Conservation (phyloP, 441 rosid genomes). For the Adansonia grandidieri region DNA sequence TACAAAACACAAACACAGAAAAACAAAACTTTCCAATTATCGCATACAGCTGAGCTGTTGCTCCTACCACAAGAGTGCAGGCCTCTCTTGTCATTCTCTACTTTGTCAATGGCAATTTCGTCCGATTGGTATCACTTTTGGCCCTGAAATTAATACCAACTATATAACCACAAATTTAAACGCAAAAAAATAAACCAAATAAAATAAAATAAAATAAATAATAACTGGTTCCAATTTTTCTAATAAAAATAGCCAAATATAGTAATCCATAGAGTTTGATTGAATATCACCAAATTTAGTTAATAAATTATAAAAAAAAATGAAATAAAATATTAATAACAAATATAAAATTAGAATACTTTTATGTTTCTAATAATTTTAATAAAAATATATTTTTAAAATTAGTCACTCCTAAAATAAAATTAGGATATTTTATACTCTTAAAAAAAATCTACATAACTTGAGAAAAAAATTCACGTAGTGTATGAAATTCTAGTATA, state of each 20-base stretch:
- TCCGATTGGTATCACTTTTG: neutral
- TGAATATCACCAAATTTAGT: too few species aligned
- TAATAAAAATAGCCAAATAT: neutral
- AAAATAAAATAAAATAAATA: neutral
- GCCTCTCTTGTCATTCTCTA: neutral
- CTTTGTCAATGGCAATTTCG: conserved; percentile 30
- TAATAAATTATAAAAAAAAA: neutral
- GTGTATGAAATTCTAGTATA: neutral
- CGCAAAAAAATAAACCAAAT: too few species aligned
- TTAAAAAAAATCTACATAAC: neutral
- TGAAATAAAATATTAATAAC: neutral
- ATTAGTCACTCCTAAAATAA: too few species aligned
- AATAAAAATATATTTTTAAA: too few species aligned
- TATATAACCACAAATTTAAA: neutral
- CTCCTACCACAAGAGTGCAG: conserved; percentile 38
- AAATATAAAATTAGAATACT: too few species aligned
- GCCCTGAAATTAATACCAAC: too few species aligned
- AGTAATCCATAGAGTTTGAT: too few species aligned
- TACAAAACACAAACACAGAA: neutral
- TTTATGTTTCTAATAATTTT: too few species aligned
- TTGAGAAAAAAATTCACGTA: neutral
- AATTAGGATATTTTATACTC: too few species aligned
- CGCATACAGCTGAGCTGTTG: conserved; percentile 7
- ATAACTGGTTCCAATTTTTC: neutral
- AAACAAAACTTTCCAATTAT: conserved; percentile 31